Evolutionary conservation across 176 grass and related monocot species (phyloP).

Genomic region (Otatea glauca): DNA sequence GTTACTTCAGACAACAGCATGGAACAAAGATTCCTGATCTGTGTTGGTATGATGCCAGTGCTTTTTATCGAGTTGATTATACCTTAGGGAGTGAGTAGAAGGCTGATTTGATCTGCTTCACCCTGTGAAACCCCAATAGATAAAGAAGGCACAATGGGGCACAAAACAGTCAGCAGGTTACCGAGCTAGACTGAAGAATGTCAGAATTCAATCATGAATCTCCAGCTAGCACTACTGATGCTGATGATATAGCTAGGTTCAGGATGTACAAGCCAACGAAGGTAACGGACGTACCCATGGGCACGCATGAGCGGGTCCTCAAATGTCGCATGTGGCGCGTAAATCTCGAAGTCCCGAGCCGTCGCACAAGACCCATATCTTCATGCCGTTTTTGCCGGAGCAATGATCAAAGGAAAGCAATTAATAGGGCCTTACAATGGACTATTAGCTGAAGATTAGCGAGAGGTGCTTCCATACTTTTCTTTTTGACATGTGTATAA

Average conservation of each 20-base stretch:
- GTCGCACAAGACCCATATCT: constrained; percentile 54
- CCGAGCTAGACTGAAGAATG: too few species aligned
- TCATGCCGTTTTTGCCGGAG: not conserved
- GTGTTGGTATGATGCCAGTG: too few species aligned
- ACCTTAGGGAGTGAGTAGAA: constrained; percentile 56
- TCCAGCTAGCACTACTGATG: not conserved
- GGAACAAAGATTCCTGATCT: not conserved
- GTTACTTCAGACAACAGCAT: not conserved
- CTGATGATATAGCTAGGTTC: not conserved
- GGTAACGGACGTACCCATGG: constrained; percentile 37
- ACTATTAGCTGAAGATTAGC: too few species aligned
- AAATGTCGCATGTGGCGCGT: constrained; percentile 34
- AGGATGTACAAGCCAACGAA: not conserved
- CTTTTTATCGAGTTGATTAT: too few species aligned
- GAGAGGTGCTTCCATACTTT: too few species aligned
- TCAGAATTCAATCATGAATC: too few species aligned
- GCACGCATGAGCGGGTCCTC: constrained; percentile 58
- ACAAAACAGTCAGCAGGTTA: too few species aligned
- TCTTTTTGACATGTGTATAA: too few species aligned
- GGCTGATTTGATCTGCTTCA: constrained; percentile 56
- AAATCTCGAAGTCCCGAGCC: constrained; percentile 47
- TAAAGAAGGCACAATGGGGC: too few species aligned
- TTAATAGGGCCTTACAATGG: too few species aligned
- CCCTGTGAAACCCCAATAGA: not conserved
- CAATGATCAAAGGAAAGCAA: too few species aligned